Evolutionary conservation across 208 protist genomes (phyloP).

Genomic region (Novymonas esmeraldas): DNA sequence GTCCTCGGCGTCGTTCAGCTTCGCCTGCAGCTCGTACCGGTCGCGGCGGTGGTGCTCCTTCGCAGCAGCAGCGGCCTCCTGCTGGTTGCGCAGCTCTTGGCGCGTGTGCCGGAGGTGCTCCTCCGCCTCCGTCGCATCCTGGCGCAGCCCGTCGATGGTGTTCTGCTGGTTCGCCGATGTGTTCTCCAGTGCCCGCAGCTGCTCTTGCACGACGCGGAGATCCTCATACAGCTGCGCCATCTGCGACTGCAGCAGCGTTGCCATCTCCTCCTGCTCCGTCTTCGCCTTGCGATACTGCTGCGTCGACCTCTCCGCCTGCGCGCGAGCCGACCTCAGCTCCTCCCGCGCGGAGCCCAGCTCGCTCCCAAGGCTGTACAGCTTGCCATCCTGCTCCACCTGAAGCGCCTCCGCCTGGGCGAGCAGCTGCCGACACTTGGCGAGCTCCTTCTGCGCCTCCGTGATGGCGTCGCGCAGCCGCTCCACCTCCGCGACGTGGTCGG

Average conservation of each 20-base stretch:
- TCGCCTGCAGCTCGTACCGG: slow-evolving; percentile 35
- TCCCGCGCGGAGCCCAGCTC: slow-evolving; percentile 28
- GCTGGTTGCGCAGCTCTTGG: slow-evolving; percentile 37
- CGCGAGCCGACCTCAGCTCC: slow-evolving; percentile 29
- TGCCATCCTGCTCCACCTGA: slow-evolving; percentile 38
- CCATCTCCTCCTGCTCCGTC: slow-evolving; percentile 44
- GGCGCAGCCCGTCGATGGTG: slow-evolving; percentile 20
- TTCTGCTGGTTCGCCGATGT: slow-evolving; percentile 40
- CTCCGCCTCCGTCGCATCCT: slow-evolving; percentile 32
- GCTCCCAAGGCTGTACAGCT: slow-evolving; percentile 29
- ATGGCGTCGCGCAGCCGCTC: slow-evolving; percentile 47
- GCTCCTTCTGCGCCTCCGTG: slow-evolving; percentile 53
- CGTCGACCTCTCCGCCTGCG: slow-evolving; percentile 30
- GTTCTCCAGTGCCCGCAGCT: slow-evolving; percentile 33
- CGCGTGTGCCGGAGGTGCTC: slow-evolving; percentile 31
- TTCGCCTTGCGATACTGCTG: slow-evolving; percentile 40
- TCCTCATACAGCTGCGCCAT: slow-evolving; percentile 56
- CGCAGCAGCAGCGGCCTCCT: slow-evolving; percentile 32
- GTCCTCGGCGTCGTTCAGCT: slow-evolving; percentile 46
- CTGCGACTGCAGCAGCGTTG: slow-evolving; percentile 44
- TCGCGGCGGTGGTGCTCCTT: slow-evolving; percentile 57
- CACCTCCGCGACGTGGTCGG: slow-evolving; percentile 40
- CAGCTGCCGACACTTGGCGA: slow-evolving; percentile 43
- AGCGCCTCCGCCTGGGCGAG: slow-evolving; percentile 53
- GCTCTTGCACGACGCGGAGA: slow-evolving; percentile 35